These are phyloP conservation scores for Gossypium anomalum DNA, from an alignment of 345 rosid species.

Conservation along the genomic window DNA sequence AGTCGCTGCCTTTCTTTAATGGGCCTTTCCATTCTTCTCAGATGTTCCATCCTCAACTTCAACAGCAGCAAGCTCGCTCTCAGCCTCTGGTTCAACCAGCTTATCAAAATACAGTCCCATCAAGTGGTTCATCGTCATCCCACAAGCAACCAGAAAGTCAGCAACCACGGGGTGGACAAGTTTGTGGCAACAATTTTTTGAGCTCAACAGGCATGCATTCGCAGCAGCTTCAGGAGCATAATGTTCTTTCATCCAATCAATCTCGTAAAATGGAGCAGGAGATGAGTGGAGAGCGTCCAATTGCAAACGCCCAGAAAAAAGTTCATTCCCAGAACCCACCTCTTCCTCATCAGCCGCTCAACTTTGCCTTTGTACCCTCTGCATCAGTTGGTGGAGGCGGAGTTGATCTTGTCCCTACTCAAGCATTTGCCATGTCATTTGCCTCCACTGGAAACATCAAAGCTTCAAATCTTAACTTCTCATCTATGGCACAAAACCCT, in stretches of 20 bases:
- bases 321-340: conserved; percentile 36
- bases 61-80: conserved; percentile 34
- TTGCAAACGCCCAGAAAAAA: conserved; percentile 24
- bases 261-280: conserved; percentile 38
- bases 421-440: conserved; percentile 41
- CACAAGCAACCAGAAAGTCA: conserved; percentile 33
- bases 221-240: conserved; percentile 27
- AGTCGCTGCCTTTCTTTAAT: conserved; percentile 41
- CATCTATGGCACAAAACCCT: conserved; percentile 35
- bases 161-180: conserved; percentile 25
- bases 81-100: conserved; percentile 23
- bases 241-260: conserved; percentile 21
- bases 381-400: conserved; percentile 23
- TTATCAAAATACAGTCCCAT: conserved; percentile 33
- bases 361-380: conserved; percentile 34
- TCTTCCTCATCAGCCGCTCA: conserved; percentile 38
- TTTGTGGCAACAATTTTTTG: conserved; percentile 21
- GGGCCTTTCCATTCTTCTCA: conserved; percentile 52
- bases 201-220: conserved; percentile 30
- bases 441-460: conserved; percentile 34
- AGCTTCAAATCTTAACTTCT: conserved; percentile 42
- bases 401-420: conserved; percentile 32
- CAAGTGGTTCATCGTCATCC: conserved; percentile 45
- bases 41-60: conserved; percentile 45
- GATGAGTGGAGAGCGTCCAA: conserved; percentile 27